Conservation (phyloP, 2,329 filamentous ascomycete species). For the Calonectria hawksworthii region DNA sequence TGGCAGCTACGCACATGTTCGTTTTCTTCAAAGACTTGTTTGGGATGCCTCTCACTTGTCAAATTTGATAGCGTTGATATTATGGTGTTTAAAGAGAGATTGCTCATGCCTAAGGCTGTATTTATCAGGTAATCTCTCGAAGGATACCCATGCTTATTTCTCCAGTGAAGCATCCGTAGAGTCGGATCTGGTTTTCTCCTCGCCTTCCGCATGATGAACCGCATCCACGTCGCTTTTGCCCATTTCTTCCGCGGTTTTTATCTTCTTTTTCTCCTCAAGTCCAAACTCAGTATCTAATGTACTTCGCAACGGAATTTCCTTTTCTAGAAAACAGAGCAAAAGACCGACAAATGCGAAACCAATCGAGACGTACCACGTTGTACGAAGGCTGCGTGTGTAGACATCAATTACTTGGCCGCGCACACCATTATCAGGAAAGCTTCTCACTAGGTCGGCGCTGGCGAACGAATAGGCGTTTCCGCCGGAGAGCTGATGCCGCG, state of each 20-base stretch:
- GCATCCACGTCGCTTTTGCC: neutral
- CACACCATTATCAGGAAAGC: slow-evolving; percentile 9
- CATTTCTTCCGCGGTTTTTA: neutral
- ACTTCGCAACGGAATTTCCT: slow-evolving; percentile 41
- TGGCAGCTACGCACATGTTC: too few species aligned
- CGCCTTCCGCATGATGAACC: neutral
- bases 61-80: too few species aligned
- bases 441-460: slow-evolving; percentile 34
- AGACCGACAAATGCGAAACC: slow-evolving; percentile 45
- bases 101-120: too few species aligned
- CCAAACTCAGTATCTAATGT: slow-evolving; percentile 49
- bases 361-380: slow-evolving; percentile 47
- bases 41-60: too few species aligned
- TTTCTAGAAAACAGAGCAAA: slow-evolving; percentile 35
- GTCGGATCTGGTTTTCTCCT: neutral
- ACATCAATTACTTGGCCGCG: slow-evolving; percentile 37
- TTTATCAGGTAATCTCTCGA: too few species aligned
- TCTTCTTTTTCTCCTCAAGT: slow-evolving; percentile 31
- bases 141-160: neutral
- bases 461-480: slow-evolving; percentile 46
- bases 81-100: too few species aligned
- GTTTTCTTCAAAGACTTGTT: too few species aligned
- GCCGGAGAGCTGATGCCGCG: slow-evolving; percentile 24
- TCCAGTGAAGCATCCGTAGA: neutral
- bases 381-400: slow-evolving; percentile 27